Percentiles rank a stretch among this genome's conserved stretches.
Evolutionary conservation across 768 basidiomycete genomes (phyloP).

Genomic region (Trametes cingulata): DNA sequence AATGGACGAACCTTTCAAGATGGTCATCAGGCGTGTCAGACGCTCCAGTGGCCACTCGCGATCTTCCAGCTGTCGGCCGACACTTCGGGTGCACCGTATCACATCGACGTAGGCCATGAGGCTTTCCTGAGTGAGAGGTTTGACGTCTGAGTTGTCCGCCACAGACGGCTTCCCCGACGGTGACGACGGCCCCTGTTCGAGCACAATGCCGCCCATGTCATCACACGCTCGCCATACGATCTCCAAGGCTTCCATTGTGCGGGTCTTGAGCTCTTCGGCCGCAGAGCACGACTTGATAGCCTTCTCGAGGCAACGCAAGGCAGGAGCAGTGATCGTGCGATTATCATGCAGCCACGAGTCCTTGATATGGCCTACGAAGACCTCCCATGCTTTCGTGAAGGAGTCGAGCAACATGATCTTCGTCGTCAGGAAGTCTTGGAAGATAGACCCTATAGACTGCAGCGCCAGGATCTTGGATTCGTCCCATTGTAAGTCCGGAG

Average conservation of each 20-base stretch:
- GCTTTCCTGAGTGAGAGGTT: constrained; percentile 81
- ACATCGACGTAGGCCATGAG: constrained; percentile 80
- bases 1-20: constrained; percentile 63
- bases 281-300: constrained; percentile 61
- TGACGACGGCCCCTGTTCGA: constrained; percentile 30
- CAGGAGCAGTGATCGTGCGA: constrained; percentile 75
- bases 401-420: constrained; percentile 74
- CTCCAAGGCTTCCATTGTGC: constrained; percentile 52
- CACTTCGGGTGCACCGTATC: constrained; percentile 57
- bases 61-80: constrained; percentile 48
- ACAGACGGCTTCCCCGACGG: not conserved
- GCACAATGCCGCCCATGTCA: constrained; percentile 57
- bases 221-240: constrained; percentile 73
- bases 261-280: constrained; percentile 35
- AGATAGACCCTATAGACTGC: constrained; percentile 80
- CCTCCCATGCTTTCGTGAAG: constrained; percentile 72
- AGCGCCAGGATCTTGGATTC: constrained; percentile 87
- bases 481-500: constrained; percentile 63
- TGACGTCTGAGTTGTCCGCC: not conserved
- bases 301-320: constrained; percentile 80
- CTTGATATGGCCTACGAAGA: constrained; percentile 72
- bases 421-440: constrained; percentile 73
- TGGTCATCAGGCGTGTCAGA: constrained; percentile 67
- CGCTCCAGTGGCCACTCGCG: constrained; percentile 68
- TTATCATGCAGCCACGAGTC: constrained; percentile 66